Conservation (phyloP, 176 grass and related monocot species). For the Triticum monococcum region DNA sequence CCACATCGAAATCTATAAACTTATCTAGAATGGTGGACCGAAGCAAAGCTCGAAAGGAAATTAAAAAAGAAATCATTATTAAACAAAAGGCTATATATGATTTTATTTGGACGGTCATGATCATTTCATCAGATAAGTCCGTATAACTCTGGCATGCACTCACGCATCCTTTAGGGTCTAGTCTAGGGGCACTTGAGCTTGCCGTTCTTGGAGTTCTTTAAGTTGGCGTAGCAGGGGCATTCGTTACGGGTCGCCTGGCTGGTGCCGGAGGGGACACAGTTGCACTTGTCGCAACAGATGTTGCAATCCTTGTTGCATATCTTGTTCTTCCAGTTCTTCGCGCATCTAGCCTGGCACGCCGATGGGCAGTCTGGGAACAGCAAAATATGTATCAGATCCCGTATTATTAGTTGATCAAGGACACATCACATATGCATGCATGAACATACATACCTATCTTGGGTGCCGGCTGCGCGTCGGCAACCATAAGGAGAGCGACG, state of each 20-base stretch:
- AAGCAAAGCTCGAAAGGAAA: no score
- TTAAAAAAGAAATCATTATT: no score
- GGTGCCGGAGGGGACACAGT: slow-evolving; percentile 73
- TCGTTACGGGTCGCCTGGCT: slow-evolving; percentile 45
- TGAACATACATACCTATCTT: not conserved
- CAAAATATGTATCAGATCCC: not conserved
- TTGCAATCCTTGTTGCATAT: slow-evolving; percentile 79
- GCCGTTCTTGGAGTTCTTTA: slow-evolving; percentile 22
- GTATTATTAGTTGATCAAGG: not conserved
- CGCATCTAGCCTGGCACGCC: slow-evolving; percentile 42
- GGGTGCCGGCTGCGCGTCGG: not conserved
- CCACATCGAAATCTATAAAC: no score
- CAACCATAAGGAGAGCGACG: not conserved
- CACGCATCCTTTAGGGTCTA: not conserved
- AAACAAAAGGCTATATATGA: no score
- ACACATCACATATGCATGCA: not conserved
- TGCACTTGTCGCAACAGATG: slow-evolving; percentile 63
- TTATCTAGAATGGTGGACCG: no score
- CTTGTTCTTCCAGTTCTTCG: slow-evolving; percentile 61
- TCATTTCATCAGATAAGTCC: not conserved
- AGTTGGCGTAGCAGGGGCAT: slow-evolving; percentile 40
- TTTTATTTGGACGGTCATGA: not conserved
- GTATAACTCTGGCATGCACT: not conserved
- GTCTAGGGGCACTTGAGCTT: slow-evolving; percentile 31
- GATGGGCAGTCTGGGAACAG: slow-evolving; percentile 33